Base-by-base conservation (phyloP, 805 yeast genomes). In the Clavispora phyllophila region DNA sequence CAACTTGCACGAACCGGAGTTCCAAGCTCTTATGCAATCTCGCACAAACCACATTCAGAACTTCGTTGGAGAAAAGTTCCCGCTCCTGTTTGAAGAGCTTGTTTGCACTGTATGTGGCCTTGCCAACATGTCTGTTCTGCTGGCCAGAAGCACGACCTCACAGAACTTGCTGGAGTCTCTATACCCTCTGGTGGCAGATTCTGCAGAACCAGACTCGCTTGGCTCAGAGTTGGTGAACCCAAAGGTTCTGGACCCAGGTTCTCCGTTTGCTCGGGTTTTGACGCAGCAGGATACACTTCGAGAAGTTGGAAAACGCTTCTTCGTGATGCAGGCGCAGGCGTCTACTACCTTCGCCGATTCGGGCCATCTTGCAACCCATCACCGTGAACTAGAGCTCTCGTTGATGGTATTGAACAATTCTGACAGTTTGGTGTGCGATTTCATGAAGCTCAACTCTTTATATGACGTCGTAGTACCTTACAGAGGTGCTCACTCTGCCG, bases 401-500 rank as follows among this genome's bases (percentile, higher is more conserved):
- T 46, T 65, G 26, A 32, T 54, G 32, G 56, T 63, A 25, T 41
- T 44, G 19, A 50, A 56, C 40, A 53, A 56, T 7, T 42, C 43
- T 6, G 19, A 32, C 3, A 41, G 48, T 20, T 36, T 65, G 14
- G 51, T 64, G 10, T 51, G 56, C 7, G 52, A 45, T 19, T 64
- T 65, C 45, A 68, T 70, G 74, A 60, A 55, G 35, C 48, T 47
- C 15, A 57, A 61, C 45, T 41, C 48, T 13, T 41, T 70, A 24
- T 54, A 62, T 37, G 53, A 56, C 9, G 37, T 51, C 14, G 56
- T 65, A 29, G 46, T 65, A n/a, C 70, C 70, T 5, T 64, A 50
- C 35, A 48, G 50, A 28, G 72, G 69, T 4, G 58, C 58, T 14
- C 58, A 50, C 47, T 51, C 57, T 39, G 42, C 47, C 4, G 62